Evolutionary conservation across 1,139 yeast species (phyloP).

Genomic region (Magnusiomyces clavatus): DNA sequence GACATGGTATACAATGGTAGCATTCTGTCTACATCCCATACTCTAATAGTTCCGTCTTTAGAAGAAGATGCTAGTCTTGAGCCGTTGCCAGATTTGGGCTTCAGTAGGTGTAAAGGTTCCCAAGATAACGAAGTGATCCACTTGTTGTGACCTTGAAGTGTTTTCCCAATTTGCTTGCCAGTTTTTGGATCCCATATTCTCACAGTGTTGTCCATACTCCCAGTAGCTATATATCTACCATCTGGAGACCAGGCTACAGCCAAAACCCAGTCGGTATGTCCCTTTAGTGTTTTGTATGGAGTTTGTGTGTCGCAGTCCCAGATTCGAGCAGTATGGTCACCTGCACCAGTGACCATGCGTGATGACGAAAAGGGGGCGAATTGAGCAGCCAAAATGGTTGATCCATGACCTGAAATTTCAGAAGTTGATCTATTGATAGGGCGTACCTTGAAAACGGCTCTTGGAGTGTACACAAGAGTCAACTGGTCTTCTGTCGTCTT

Average conservation of each 20-base stretch:
- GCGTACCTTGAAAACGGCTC: conserved; percentile 88
- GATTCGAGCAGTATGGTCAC: conserved; percentile 92
- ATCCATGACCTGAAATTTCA: conserved; percentile 92
- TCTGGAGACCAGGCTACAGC: conserved; percentile 94
- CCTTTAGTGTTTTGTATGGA: conserved; percentile 68
- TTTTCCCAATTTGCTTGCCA: conserved; percentile 68
- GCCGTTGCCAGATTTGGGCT: conserved; percentile 40
- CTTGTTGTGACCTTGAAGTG: conserved; percentile 74
- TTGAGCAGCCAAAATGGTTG: conserved; percentile 84
- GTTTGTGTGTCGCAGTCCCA: conserved; percentile 98
- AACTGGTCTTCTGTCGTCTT: conserved; percentile 89
- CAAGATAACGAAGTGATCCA: conserved; percentile 87
- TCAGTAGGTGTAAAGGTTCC: conserved; percentile 87
- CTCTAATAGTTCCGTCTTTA: conserved; percentile 80
- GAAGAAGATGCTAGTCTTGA: conserved; percentile 84
- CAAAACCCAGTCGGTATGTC: conserved; percentile 91
- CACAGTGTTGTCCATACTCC: conserved; percentile 88
- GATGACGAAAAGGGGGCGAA: conserved; percentile 89
- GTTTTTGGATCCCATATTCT: conserved; percentile 77
- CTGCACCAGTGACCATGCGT: conserved; percentile 91
- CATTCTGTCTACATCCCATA: conserved; percentile 84
- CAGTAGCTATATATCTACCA: conserved; percentile 88
- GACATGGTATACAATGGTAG: conserved; percentile 63
- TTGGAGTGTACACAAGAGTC: conserved; percentile 86
- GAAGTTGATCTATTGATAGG: conserved; percentile 89